Conservation (phyloP, 1,139 yeast species). For the Debaryomyces robertsiae region DNA sequence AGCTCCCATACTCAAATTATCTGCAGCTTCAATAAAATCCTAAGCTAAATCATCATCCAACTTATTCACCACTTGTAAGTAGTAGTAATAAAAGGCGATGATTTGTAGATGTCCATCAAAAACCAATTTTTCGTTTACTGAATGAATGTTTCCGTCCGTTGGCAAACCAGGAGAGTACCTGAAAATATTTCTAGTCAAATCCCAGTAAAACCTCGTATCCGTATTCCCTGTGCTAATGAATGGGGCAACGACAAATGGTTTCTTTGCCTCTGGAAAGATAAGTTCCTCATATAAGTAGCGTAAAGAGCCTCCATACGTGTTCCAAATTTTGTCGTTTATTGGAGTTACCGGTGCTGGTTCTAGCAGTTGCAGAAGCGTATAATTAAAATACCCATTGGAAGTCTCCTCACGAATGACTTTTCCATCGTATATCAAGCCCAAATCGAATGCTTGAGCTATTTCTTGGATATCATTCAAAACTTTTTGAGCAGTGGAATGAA, state of each 20-base stretch:
- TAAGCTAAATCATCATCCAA: slow-evolving; percentile 17
- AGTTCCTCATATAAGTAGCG: slow-evolving; percentile 57
- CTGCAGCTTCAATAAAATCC: slow-evolving; percentile 1
- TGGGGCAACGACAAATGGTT: slow-evolving; percentile 36
- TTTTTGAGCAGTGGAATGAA: slow-evolving; percentile 41
- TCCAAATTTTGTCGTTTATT: slow-evolving; percentile 51
- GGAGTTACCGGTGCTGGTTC: slow-evolving; percentile 67
- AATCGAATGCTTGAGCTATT: slow-evolving; percentile 47
- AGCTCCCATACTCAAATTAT: slow-evolving; percentile 2
- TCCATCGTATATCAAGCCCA: slow-evolving; percentile 49
- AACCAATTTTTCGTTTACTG: slow-evolving; percentile 35
- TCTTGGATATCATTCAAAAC: slow-evolving; percentile 36
- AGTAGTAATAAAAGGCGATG: slow-evolving; percentile 39
- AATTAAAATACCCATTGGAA: slow-evolving; percentile 48
- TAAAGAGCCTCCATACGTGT: slow-evolving; percentile 56
- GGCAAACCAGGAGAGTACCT: slow-evolving; percentile 38
- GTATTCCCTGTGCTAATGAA: slow-evolving; percentile 41
- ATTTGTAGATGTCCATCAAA: slow-evolving; percentile 25
- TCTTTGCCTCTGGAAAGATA: slow-evolving; percentile 30
- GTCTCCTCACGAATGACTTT: slow-evolving; percentile 32
- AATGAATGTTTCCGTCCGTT: slow-evolving; percentile 27
- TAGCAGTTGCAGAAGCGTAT: slow-evolving; percentile 35
- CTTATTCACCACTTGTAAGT: slow-evolving; percentile 36
- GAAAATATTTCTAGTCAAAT: slow-evolving; percentile 39
- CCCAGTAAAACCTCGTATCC: slow-evolving; percentile 46